Conservation (phyloP, 1,284 basidiomycete genomes). For the Pyrrhoderma noxium region DNA sequence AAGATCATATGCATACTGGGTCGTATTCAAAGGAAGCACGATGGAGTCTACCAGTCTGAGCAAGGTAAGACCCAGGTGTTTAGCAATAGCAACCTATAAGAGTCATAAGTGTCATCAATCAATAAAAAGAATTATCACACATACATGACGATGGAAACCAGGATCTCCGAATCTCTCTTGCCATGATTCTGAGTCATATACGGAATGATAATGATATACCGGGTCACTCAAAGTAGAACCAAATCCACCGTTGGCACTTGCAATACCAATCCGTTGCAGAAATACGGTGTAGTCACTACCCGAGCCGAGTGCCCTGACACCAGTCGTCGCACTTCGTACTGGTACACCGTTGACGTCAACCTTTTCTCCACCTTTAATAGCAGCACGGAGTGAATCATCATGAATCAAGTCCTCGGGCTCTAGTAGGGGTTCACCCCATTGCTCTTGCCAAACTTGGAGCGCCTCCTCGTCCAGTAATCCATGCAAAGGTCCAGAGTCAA, state of each 20-base stretch:
- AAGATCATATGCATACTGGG: constrained; percentile 54
- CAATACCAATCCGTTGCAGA: constrained; percentile 36
- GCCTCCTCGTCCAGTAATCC: constrained; percentile 20
- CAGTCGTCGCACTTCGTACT: constrained; percentile 17
- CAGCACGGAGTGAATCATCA: constrained; percentile 15
- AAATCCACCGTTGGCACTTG: constrained; percentile 34
- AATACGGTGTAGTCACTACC: constrained; percentile 66
- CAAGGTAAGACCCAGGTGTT: constrained; percentile 56
- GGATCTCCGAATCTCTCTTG: constrained; percentile 73
- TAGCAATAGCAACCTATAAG: constrained; percentile 53
- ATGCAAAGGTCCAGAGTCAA: constrained; percentile 50
- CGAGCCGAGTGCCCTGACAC: constrained; percentile 37
- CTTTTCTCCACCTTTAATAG: constrained; percentile 24
- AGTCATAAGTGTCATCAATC: neutral
- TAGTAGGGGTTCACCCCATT: constrained; percentile 23
- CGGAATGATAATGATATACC: constrained; percentile 74
- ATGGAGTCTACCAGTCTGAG: constrained; percentile 56
- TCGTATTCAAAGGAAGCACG: constrained; percentile 67
- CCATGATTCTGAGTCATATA: constrained; percentile 75
- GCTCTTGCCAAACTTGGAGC: constrained; percentile 27
- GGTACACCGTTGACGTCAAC: constrained; percentile 19
- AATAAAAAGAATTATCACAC: constrained; percentile 15
- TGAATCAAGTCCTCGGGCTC: constrained; percentile 20
- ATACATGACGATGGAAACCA: constrained; percentile 65
- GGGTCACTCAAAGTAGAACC: constrained; percentile 41